Conservation (phyloP, 2,329 filamentous ascomycete species). For the Eutypella sp. region DNA sequence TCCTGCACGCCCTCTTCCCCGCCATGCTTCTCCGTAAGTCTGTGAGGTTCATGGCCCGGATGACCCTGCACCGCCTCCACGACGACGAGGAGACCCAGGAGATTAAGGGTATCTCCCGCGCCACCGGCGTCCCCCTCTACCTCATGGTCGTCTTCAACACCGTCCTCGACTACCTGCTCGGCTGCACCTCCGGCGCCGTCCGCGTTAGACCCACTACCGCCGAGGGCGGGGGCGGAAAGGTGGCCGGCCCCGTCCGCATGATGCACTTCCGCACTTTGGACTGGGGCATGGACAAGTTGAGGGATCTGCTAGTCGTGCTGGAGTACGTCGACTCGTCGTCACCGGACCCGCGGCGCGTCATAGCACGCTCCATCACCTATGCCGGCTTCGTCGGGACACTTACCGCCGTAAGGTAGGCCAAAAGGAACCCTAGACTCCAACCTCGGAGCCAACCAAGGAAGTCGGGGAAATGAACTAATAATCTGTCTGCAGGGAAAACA, state of each 20-base stretch:
- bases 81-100: conserved; percentile 55
- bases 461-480: not conserved
- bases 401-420: conserved; percentile 40
- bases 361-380: conserved; percentile 45
- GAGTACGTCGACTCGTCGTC: conserved; percentile 37
- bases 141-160: conserved; percentile 59
- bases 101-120: conserved; percentile 50
- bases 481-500: conserved; percentile 23
- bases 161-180: conserved; percentile 58
- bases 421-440: not conserved
- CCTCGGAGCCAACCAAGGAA: not conserved
- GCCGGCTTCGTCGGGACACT: conserved; percentile 47
- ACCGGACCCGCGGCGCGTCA: conserved; percentile 25
- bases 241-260: conserved; percentile 29
- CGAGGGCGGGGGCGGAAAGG: conserved; percentile 31
- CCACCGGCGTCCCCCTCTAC: conserved; percentile 49
- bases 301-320: conserved; percentile 45
- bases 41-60: conserved; percentile 33
- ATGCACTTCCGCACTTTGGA: conserved; percentile 53
- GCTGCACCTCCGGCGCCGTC: conserved; percentile 52
- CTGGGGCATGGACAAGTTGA: conserved; percentile 48
- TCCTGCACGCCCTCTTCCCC: conserved; percentile 30
- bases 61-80: conserved; percentile 45
- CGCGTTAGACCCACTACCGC: conserved; percentile 26
- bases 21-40: conserved; percentile 16